Base-by-base conservation (phyloP, 192 early-diverging fungal genomes). In the Backusella macrospora region DNA sequence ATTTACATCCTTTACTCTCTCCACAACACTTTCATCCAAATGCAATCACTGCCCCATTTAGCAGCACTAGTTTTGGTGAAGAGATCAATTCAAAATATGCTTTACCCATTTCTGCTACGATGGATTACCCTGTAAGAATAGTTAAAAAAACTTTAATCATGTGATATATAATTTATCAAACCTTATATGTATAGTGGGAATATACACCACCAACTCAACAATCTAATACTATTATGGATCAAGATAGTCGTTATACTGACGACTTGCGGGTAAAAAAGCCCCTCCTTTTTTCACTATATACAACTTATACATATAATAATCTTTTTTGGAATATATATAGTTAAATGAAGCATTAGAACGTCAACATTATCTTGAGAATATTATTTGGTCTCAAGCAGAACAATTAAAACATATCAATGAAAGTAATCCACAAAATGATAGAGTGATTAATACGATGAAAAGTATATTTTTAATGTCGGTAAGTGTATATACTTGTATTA, bases 361-460 rank as follows among this genome's bases (percentile, higher is more conserved):
- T 43, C 63, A 71, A 16, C 46, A 65, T 0, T 66, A 71, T 21
- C 48, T 76, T 16, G 75, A 76, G 18, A 38, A 40, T 12, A 44
- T 76, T 13, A 64, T 65, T 13, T 62, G 62, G 23, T 76, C 75
- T 49, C 75, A 76, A 65, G 62, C 69, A 8, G 75, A 70, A 18
- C 75, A 76, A 48, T 14, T 76, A 65, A 73, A 73, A 23, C 23
- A 65, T 34, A 34, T 62, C n/a, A 59, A 59, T 23, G 12, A 43
- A 64, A 37, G 34, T 40, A 43, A 10, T 29, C 12, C 42, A 14
- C 59, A 62, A 15, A 47, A n/a, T 47, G 49, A 66, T 45, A 13
- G 29, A 13, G 64, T 49, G 37, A 49, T 76, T 2, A 69, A 71
- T 45, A 78, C 71, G 15, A 78, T 71, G 68, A 64, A 65, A 39